Base-by-base conservation (phyloP, 2,329 filamentous ascomycete genomes). In the Pyrenochaeta sp. region DNA sequence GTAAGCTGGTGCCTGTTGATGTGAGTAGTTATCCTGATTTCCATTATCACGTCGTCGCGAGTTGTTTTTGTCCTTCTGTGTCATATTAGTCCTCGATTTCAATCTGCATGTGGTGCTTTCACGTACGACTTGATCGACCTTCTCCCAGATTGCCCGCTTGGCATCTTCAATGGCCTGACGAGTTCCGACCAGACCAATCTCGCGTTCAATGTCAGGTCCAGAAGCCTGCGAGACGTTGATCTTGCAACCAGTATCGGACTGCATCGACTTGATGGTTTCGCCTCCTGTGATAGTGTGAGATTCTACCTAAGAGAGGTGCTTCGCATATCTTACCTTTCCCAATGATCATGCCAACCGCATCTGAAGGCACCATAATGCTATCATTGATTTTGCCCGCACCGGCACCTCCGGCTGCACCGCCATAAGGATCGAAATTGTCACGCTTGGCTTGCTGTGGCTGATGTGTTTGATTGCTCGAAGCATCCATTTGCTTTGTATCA, bases 281-380 rank as follows among this genome's bases (percentile, higher is more conserved):
- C 92, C 92, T 51, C 91, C 84, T 82, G 46, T 7, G 48, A 20
- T 14, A 31, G 20, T 37, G 54, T 66, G 62, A 74, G 58, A 64
- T 46, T 36, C 20, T 20, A 14, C 6, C 17, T 27, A 27, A 3
- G 53, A 2, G 4, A 23, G 7, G 20, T 27, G 48, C 20, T 36
- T 14, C n/a, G 27, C 56, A 11, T 30, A 36, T 45, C 56, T 55
- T 66, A 82, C 82, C 90, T 81, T 96, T 96, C 61, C 93, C 92
- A 56, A 97, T 97, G 61, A 97, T 96, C 92, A 97, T 97, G 56
- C 92, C 92, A 49, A 97, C 92, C 5, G 92, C 90, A 73, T 97
- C 92, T 18, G 92, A 94, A 11, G 92, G 92, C 9, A 97, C 92
- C 63, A 87, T 88, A 58, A 97, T 91, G 35, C 87, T 88, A 69